Percentiles rank a stretch among this genome's conserved stretches.
These are phyloP conservation scores for Plasmodium malariae DNA, from an alignment of 169 alveolate genomes.

Conservation along the genomic window DNA sequence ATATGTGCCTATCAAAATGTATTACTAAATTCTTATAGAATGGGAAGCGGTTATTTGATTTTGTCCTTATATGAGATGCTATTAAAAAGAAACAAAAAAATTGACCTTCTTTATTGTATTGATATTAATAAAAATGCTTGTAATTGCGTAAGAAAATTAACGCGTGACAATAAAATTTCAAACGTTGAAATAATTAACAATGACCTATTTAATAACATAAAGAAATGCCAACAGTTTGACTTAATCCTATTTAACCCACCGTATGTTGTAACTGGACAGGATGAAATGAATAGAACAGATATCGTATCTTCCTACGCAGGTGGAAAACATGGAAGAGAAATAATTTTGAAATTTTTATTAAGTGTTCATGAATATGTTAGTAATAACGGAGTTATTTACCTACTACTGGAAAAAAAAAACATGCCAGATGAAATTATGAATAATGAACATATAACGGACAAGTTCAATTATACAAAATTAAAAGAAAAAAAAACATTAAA, in stretches of 20 bases:
- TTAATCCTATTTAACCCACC: constrained; percentile 69
- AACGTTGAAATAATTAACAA: constrained; percentile 50
- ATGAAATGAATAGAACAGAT: constrained; percentile 66
- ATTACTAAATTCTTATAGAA: constrained; percentile 8
- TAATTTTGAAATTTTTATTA: constrained; percentile 59
- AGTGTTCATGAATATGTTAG: constrained; percentile 58
- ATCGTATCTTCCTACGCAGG: constrained; percentile 74
- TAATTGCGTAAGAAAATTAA: constrained; percentile 39
- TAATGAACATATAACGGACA: constrained; percentile 8
- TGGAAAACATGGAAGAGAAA: constrained; percentile 69
- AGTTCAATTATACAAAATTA: constrained; percentile 18
- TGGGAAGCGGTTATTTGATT: constrained; percentile 62
- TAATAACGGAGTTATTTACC: constrained; percentile 48
- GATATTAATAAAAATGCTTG: constrained; percentile 69
- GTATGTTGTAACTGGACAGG: constrained; percentile 60
- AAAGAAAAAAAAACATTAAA: constrained; percentile 63
- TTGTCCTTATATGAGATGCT: constrained; percentile 38
- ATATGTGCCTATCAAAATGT: not conserved
- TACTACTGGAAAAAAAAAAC: constrained; percentile 59
- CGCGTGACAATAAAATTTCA: constrained; percentile 25
- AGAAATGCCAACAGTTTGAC: constrained; percentile 48
- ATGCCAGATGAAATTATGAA: constrained; percentile 54
- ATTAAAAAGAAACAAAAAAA: constrained; percentile 28
- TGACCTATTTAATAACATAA: constrained; percentile 43
- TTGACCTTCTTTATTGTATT: constrained; percentile 47